Conservation (phyloP, 345 rosid species). For the Eucalyptus marginata region DNA sequence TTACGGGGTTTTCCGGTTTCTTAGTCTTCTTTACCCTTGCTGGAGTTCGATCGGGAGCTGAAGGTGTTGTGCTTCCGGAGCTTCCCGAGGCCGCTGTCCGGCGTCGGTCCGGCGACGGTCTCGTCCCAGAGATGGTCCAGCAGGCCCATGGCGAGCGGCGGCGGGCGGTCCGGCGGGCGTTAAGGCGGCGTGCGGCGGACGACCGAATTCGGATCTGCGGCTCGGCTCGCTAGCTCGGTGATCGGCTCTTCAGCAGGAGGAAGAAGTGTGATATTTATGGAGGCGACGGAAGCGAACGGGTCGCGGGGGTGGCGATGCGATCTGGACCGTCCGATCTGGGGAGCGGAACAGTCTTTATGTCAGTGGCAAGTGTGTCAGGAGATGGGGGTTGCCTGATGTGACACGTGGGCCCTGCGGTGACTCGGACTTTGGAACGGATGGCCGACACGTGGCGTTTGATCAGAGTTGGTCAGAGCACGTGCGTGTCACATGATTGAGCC, state of each 20-base stretch:
- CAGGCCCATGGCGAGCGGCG: constrained; percentile 40
- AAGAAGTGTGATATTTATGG: not conserved
- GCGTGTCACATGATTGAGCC: not conserved
- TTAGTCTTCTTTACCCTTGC: constrained; percentile 51
- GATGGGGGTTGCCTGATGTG: not conserved
- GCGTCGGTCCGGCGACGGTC: constrained; percentile 93
- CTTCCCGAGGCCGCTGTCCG: constrained; percentile 92
- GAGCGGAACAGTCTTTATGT: accelerated
- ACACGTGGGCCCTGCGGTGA: not conserved
- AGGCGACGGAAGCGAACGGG: not conserved
- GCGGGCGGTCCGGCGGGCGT: not conserved
- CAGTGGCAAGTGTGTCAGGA: not conserved
- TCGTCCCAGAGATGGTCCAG: constrained; percentile 98
- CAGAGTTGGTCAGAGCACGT: not conserved
- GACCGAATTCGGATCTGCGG: not conserved
- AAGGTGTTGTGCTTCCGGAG: constrained; percentile 71
- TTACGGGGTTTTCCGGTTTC: not conserved
- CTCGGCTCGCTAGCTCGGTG: not conserved
- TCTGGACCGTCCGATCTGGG: not conserved
- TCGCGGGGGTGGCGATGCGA: not conserved
- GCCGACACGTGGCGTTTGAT: not conserved
- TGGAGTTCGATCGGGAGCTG: constrained; percentile 57
- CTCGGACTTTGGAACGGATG: not conserved
- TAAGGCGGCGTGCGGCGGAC: not conserved
- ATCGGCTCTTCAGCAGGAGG: not conserved